phyloP scores from a whole-genome alignment of 305 asterid genomes.

The Fraxinus sp. region DNA sequence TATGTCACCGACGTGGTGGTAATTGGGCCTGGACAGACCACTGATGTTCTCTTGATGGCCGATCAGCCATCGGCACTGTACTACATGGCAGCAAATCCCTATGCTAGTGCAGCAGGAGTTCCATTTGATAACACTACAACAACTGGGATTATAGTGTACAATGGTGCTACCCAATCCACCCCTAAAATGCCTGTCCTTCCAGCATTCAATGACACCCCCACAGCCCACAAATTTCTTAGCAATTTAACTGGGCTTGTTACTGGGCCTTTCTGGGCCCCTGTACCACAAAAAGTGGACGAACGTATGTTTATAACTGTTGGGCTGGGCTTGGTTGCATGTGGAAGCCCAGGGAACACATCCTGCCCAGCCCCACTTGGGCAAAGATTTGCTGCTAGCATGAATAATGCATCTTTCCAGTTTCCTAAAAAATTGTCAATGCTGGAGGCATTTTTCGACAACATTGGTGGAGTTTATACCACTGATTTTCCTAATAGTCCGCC shows the following conservation, averaged over 20 bases:
- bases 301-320: slow-evolving; percentile 54
- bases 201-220: slow-evolving; percentile 63
- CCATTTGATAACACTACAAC: slow-evolving; percentile 48
- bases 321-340: slow-evolving; percentile 44
- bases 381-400: slow-evolving; percentile 59
- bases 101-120: slow-evolving; percentile 35
- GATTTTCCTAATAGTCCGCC: slow-evolving; percentile 60
- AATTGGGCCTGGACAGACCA: slow-evolving; percentile 58
- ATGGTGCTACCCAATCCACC: slow-evolving; percentile 22
- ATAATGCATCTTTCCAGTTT: slow-evolving; percentile 55
- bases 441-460: slow-evolving; percentile 46
- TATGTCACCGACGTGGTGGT: slow-evolving; percentile 54
- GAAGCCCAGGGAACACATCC: slow-evolving; percentile 32
- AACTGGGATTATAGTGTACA: slow-evolving; percentile 44
- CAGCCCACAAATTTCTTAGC: slow-evolving; percentile 47
- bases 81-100: slow-evolving; percentile 63
- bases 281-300: slow-evolving; percentile 42
- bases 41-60: slow-evolving; percentile 52
- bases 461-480: slow-evolving; percentile 47
- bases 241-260: slow-evolving; percentile 49
- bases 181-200: slow-evolving; percentile 59
- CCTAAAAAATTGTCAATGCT: slow-evolving; percentile 49
- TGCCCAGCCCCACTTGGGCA: slow-evolving; percentile 47
- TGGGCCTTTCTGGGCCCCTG: slow-evolving; percentile 44
- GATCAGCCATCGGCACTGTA: slow-evolving; percentile 40